Evolutionary conservation across 225 moss, liverwort and hornwort species (phyloP).

Genomic region (Pleurozium schreberi): DNA sequence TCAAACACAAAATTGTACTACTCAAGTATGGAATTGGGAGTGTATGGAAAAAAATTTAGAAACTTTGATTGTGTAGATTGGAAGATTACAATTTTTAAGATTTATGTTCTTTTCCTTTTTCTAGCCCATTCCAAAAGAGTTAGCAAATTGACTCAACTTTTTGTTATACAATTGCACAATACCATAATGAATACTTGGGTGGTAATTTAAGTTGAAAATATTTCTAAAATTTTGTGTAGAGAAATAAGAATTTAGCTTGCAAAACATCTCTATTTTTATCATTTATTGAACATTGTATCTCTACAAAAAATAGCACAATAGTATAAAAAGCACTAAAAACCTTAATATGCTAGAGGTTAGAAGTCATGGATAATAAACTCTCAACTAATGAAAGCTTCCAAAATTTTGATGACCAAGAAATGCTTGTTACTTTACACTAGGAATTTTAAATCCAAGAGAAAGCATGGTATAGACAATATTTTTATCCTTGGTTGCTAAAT

Average conservation of each 20-base stretch:
- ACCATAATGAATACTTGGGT: accelerated
- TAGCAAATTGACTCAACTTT: not conserved
- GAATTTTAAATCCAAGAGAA: not conserved
- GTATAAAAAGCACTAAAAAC: not conserved
- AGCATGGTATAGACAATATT: not conserved
- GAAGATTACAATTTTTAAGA: not conserved
- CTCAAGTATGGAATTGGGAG: not conserved
- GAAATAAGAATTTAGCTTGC: too few relatives aligned
- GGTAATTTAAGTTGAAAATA: not conserved
- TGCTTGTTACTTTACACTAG: not conserved
- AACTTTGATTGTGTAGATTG: not conserved
- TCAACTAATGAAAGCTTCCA: not conserved
- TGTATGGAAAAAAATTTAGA: not conserved
- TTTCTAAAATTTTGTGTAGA: too few relatives aligned
- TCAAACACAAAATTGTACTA: not conserved
- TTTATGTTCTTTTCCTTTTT: not conserved
- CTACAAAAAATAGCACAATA: too few relatives aligned
- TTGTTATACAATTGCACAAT: not conserved
- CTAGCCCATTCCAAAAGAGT: not conserved
- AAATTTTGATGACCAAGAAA: not conserved
- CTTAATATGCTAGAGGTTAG: too few relatives aligned
- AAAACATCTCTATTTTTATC: not conserved
- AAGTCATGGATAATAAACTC: not conserved
- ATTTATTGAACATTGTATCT: not conserved
- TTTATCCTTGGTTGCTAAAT: not conserved